phyloP scores from a whole-genome alignment of 2,329 filamentous ascomycete species.

The Metarhizium brunneum region DNA sequence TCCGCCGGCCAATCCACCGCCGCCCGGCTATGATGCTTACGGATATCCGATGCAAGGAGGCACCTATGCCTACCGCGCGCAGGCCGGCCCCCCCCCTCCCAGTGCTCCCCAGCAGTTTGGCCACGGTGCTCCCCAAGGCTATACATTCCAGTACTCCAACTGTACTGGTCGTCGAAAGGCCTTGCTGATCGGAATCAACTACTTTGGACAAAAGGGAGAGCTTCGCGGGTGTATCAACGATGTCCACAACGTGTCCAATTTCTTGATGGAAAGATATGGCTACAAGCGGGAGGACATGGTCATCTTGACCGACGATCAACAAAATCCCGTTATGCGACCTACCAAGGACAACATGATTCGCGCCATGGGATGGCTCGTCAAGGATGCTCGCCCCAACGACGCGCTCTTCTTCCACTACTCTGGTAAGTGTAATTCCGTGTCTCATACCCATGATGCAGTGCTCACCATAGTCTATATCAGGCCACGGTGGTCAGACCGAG shows the following conservation, averaged over 20 bases:
- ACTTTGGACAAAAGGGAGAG: slow-evolving; percentile 63
- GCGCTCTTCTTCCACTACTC: slow-evolving; percentile 72
- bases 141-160: slow-evolving; percentile 68
- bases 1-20: slow-evolving; percentile 29
- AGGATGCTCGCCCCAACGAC: slow-evolving; percentile 62
- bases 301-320: slow-evolving; percentile 65
- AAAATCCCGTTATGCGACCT: slow-evolving; percentile 58
- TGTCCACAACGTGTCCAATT: slow-evolving; percentile 65
- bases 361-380: slow-evolving; percentile 69
- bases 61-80: slow-evolving; percentile 17
- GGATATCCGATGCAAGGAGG: slow-evolving; percentile 32
- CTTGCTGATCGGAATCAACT: slow-evolving; percentile 72
- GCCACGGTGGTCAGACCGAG: slow-evolving; percentile 67
- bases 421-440: slow-evolving; percentile 30
- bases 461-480: slow-evolving; percentile 25
- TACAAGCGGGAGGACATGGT: slow-evolving; percentile 78
- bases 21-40: slow-evolving; percentile 34
- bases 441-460: not conserved
- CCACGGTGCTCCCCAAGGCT: slow-evolving; percentile 57
- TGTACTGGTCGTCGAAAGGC: slow-evolving; percentile 67
- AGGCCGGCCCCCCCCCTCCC: slow-evolving; percentile 34
- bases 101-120: slow-evolving; percentile 48
- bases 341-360: slow-evolving; percentile 68
- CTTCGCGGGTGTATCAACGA: slow-evolving; percentile 74
- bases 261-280: slow-evolving; percentile 56